Base-by-base conservation (phyloP, 192 early-diverging fungal species). In the Cladochytrium replicatum region DNA sequence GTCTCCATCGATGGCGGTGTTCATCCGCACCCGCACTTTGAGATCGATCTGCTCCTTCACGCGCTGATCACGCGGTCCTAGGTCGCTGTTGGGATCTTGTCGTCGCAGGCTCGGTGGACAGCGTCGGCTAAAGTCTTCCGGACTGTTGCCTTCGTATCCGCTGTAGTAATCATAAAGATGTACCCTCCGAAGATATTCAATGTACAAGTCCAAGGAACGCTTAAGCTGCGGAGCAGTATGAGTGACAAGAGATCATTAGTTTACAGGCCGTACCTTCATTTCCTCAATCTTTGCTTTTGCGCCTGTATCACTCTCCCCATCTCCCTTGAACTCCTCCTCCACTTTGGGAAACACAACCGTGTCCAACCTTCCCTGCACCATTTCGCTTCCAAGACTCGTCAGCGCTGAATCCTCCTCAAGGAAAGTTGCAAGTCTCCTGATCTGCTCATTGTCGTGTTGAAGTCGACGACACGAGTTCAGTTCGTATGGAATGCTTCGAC, bases 131-230 rank as follows among this genome's bases (percentile, higher is more conserved):
- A 91, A 83, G 67, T 95, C 91, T 61, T 98, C 91, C 3, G 76
- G 53, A 6, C 50, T 54, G 70, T 83, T 48, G 39, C 83, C 80
- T 26, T 91, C 88, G 44, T 80, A 64, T 8, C 84, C 89, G 52
- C 54, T 48, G 75, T 98, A 98, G 73, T 94, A 96, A 75, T 93
- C 93, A 57, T 87, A 98, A 46, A 84, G 74, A 69, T 96, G 91
- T 4, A 93, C 89, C 24, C 80, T 74, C 34, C 90, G 82, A 23
- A 94, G 71, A 50, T 98, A 98, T 48, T 74, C 74, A 30, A 98
- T 75, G 46, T 78, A 69, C 48, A 93, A 48, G 58, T 98, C 95
- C 40, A 98, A 68, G 22, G 66, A 46, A 38, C 66, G 53, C 51
- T 57, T 50, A 4, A 41, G 39, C 34, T 27, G n/a, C n/a, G n/a